phyloP scores from a whole-genome alignment of 768 basidiomycete genomes.

The Termitomyces sp. region DNA sequence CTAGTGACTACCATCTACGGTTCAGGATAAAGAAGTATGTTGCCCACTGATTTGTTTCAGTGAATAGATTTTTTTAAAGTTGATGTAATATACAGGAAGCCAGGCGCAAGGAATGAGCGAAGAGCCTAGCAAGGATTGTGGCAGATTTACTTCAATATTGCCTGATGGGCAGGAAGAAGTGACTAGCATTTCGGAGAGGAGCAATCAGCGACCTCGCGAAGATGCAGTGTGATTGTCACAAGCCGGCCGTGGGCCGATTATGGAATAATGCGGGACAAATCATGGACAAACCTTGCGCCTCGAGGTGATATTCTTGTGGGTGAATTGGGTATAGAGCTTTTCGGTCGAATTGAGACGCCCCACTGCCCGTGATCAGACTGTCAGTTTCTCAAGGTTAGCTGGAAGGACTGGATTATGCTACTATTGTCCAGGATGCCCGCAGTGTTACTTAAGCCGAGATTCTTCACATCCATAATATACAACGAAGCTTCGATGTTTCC shows the following conservation, averaged over 20 bases:
- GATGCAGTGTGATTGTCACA: not conserved
- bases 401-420: not conserved
- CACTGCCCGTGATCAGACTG: not conserved
- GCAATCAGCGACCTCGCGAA: slow-evolving; percentile 2
- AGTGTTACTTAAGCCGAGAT: not conserved
- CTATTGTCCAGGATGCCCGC: not conserved
- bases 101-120: not conserved
- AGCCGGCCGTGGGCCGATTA: not conserved
- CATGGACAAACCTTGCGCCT: not conserved
- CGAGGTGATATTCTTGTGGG: not conserved
- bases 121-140: no score
- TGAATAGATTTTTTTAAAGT: not conserved
- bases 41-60: not conserved
- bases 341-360: not conserved
- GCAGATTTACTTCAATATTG: not conserved
- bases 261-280: not conserved
- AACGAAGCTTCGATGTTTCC: not conserved
- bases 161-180: not conserved
- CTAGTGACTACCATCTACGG: no score
- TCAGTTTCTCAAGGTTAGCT: not conserved
- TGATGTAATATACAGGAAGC: not conserved
- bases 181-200: not conserved
- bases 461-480: not conserved
- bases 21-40: not conserved
- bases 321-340: not conserved